phyloP scores from a whole-genome alignment of 2,329 filamentous ascomycete genomes.

The Diplodia mutila region DNA sequence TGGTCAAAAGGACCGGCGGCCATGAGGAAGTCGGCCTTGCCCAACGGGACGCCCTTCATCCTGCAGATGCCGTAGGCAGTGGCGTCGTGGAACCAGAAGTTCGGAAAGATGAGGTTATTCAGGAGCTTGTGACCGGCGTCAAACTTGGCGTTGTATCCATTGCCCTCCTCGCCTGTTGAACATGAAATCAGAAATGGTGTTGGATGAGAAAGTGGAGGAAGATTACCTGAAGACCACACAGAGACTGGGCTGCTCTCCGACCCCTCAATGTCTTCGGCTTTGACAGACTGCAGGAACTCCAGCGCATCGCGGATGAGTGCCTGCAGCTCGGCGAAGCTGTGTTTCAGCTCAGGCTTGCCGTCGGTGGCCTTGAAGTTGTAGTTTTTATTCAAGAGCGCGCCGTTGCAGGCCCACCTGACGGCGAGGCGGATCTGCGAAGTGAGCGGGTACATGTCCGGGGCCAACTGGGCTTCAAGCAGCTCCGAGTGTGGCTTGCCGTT shows the following conservation, averaged over 20 bases:
- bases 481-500: conserved; percentile 32
- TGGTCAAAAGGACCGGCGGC: not conserved
- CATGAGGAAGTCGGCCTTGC: conserved; percentile 59
- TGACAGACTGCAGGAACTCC: conserved; percentile 50
- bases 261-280: conserved; percentile 48
- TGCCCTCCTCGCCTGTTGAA: conserved; percentile 40
- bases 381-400: conserved; percentile 43
- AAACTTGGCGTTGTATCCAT: conserved; percentile 45
- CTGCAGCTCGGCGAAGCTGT: conserved; percentile 55
- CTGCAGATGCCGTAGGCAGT: conserved; percentile 65
- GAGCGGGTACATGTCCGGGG: conserved; percentile 56
- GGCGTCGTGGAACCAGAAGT: conserved; percentile 66
- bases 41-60: conserved; percentile 63
- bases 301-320: conserved; percentile 54
- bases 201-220: no score
- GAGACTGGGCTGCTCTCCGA: not conserved
- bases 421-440: conserved; percentile 54
- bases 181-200: no score
- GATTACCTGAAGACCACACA: not conserved
- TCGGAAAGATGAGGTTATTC: conserved; percentile 57
- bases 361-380: conserved; percentile 30
- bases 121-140: conserved; percentile 44
- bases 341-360: conserved; percentile 48
- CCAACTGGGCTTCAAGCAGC: conserved; percentile 48
- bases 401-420: conserved; percentile 47